phyloP scores from a whole-genome alignment of 208 protist species.

The Novymonas esmeraldas region DNA sequence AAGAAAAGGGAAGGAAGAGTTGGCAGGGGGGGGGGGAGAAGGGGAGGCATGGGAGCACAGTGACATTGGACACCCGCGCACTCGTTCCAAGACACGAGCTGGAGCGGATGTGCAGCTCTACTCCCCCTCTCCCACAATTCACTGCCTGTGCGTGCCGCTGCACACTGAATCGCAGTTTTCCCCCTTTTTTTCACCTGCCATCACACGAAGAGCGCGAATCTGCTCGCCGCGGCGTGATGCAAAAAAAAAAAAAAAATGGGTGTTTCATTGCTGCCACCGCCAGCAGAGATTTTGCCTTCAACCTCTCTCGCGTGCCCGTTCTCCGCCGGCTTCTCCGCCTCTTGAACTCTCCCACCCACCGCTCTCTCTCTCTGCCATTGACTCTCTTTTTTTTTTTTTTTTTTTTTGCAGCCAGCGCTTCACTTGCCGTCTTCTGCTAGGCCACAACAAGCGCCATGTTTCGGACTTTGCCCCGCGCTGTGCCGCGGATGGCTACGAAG shows the following conservation, averaged over 20 bases:
- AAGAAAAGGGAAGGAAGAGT: not conserved
- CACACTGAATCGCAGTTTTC: too few species aligned
- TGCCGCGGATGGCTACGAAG: slow-evolving; percentile 11
- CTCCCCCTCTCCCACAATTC: too few species aligned
- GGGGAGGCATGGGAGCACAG: not conserved
- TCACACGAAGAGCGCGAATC: too few species aligned
- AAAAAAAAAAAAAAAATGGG: too few species aligned
- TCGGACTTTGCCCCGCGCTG: not conserved
- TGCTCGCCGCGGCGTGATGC: too few species aligned
- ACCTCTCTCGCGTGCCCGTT: too few species aligned
- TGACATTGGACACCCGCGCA: too few species aligned
- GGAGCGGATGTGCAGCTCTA: not conserved
- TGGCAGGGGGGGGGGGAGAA: not conserved
- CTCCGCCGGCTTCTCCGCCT: not conserved
- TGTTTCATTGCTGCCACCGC: not conserved
- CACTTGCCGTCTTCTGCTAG: not conserved
- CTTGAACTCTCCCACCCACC: too few species aligned
- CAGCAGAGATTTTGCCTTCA: too few species aligned
- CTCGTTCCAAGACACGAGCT: too few species aligned
- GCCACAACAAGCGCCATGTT: slow-evolving; percentile 9
- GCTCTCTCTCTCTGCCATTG: not conserved
- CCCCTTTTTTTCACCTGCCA: too few species aligned
- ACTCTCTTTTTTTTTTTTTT: not conserved
- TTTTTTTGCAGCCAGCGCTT: slow-evolving; percentile 1
- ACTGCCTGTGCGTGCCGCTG: too few species aligned